Percentiles rank a stretch among this genome's conserved stretches.
phyloP scores from a whole-genome alignment of 2,329 filamentous ascomycete species.

The Talaromyces sp. region DNA sequence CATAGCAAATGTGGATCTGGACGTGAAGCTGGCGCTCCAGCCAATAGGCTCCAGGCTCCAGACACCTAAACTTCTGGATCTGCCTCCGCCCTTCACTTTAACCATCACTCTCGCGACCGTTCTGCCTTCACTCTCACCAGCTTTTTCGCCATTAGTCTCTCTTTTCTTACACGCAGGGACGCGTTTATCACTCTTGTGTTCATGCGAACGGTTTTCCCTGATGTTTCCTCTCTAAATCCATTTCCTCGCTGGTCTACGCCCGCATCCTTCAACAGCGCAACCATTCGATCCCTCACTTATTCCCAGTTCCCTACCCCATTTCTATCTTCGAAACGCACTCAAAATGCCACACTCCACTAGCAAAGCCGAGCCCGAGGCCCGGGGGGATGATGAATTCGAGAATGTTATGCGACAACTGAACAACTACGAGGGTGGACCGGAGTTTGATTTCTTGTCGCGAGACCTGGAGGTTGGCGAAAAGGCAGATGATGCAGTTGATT shows the following conservation, averaged over 20 bases:
- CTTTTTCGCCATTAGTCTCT: background rate
- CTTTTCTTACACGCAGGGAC: background rate
- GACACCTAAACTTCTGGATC: too few species aligned
- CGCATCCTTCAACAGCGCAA: background rate
- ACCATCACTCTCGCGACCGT: too few species aligned
- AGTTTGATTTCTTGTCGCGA: constrained; percentile 45
- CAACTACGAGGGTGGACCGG: constrained; percentile 37
- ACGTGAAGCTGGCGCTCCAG: too few species aligned
- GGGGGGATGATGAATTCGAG: constrained; percentile 44
- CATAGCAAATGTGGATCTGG: too few species aligned
- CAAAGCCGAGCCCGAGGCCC: constrained; percentile 28
- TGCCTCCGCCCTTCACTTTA: too few species aligned
- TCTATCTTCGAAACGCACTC: background rate
- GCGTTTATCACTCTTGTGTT: background rate
- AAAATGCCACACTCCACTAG: constrained; percentile 46
- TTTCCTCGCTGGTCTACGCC: background rate
- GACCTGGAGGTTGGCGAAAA: constrained; percentile 65
- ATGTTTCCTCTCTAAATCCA: background rate
- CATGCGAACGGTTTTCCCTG: background rate
- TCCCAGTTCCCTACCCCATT: too few species aligned
- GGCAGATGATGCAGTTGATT: constrained; percentile 90
- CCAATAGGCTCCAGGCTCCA: too few species aligned
- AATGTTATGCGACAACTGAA: constrained; percentile 48
- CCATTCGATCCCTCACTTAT: background rate
- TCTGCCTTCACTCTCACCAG: too few species aligned